Evolutionary conservation across 345 rosid species (phyloP), one percentile per base, ranked within the genome.

Genomic region (Eucalyptus camaldulensis): DNA sequence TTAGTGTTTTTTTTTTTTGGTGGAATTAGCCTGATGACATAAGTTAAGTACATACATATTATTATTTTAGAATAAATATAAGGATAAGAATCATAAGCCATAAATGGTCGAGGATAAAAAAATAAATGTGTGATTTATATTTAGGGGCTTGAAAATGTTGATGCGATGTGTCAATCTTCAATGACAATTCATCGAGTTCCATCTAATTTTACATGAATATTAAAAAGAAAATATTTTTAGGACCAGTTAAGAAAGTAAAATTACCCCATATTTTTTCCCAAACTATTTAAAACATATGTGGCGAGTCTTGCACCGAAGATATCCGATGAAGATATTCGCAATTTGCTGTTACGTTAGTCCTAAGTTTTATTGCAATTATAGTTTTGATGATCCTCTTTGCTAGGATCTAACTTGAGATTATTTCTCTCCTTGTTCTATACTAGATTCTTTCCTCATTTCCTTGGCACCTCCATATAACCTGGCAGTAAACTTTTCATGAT

Each of bases 221-320:
- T 2, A 8, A 65, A 62, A 29, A 29, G 7, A 6, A 58, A 0
- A 2, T 15, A 3, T 50, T 27, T 27, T 13, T 6, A 65, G 72
- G 31, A n/a, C 31, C 3, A 8, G 1, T n/a, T 16, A 7, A 29
- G 31, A 29, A 13, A 65, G 33, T 2, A n/a, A n/a, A n/a, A 65
- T 65, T 65, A 6, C 6, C 10, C 37, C 31, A 6, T 60, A 5
- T 6, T 65, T 65, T 65, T 65, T 65, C 72, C 17, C 17, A 65
- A 29, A 14, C 72, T 65, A 13, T 29, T 65, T 62, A 62, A 65
- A n/a, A n/a, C 21, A 65, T 14, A 29, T 1, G 37, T 7, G 3
- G 5, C 8, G 21, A 65, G 37, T 14, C 6, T 0, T 65, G 33
- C 0, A 3, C 15, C 3, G 5, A 8, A 65, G 9, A 29, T 31